Percentiles rank a stretch among this genome's conserved stretches.
phyloP scores from a whole-genome alignment of 2,329 filamentous ascomycete species.

The Cytospora piceae region DNA sequence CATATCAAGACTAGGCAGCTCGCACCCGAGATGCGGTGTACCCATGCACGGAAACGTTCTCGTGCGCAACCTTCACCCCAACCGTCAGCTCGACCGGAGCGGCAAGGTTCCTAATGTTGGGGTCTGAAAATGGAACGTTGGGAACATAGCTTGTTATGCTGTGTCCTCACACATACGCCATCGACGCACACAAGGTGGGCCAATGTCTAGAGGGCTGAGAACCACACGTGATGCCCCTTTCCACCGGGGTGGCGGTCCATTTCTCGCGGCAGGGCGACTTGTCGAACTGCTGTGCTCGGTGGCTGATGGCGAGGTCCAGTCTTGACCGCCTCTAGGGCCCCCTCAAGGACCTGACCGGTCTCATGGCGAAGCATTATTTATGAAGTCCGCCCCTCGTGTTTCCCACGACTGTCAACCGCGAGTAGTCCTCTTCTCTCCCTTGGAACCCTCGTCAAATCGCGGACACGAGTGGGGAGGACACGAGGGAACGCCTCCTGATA shows the following conservation, averaged over 20 bases:
- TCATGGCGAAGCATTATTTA: neutral
- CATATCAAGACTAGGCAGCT: neutral
- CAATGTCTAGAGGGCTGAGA: neutral
- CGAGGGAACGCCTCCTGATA: neutral
- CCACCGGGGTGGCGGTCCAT: neutral
- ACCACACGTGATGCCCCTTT: neutral
- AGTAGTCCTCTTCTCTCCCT: neutral
- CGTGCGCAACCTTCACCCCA: conserved; percentile 6
- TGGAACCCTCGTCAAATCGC: neutral
- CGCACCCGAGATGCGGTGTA: conserved; percentile 24
- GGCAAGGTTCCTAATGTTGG: neutral
- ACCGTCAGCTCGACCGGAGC: neutral
- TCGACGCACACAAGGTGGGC: neutral
- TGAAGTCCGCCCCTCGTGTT: neutral
- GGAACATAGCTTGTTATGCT: neutral
- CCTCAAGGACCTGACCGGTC: neutral
- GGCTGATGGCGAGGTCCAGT: neutral
- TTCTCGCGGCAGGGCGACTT: neutral
- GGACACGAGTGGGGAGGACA: neutral
- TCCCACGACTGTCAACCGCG: neutral
- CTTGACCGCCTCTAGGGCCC: neutral
- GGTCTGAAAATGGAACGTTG: neutral
- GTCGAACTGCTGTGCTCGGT: neutral
- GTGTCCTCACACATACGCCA: neutral
- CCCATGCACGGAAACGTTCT: conserved; percentile 11